Evolutionary conservation across 192 early-diverging fungal genomes (phyloP), one percentile per base, ranked within the genome.

Genomic region (Backusella westeae): DNA sequence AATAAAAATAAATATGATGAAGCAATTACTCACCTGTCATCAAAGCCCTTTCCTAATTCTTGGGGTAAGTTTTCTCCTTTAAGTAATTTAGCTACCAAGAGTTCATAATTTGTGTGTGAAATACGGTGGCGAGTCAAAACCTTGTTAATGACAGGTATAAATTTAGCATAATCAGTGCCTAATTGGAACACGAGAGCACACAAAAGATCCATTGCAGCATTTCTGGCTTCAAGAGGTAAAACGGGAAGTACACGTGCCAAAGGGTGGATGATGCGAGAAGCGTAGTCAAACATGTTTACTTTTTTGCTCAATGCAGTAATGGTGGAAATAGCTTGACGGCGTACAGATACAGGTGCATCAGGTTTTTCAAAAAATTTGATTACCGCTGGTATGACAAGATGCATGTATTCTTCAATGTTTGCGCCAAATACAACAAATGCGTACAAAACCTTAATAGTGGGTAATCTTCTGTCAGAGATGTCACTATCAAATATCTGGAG

Each of bases 361-460:
- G 87, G 78, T 44, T 87, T 88, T 69, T 98, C 95, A 78, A 98
- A 91, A 10, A 94, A 85, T 70, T 87, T 83, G 29, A 97, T 91
- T 12, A 98, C 85, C 1, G 90, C 89, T 8, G 95, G 96, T 71
- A 97, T 91, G 19, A 98, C 90, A 21, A 98, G 85, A 80, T 96
- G 93, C 83, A 98, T 86, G 75, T 97, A 98, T 73, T 94, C 96
- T 74, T 98, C 96, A 52, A 97, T 88, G 73, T 95, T 96, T 3
- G 91, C 84, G 2, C 94, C 94, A 84, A 98, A 93, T 6, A 91
- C 90, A 8, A 90, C 83, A 71, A 98, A 86, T 3, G 93, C 94
- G 63, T 95, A 89, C 14, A 98, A 74, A 0, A 93, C 91, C 70
- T 90, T 89, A 21, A 88, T 86, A 0, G 92, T 90, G 0, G 89